Conservation (phyloP, 2,329 filamentous ascomycete genomes). For the Laburnicola sp. region DNA sequence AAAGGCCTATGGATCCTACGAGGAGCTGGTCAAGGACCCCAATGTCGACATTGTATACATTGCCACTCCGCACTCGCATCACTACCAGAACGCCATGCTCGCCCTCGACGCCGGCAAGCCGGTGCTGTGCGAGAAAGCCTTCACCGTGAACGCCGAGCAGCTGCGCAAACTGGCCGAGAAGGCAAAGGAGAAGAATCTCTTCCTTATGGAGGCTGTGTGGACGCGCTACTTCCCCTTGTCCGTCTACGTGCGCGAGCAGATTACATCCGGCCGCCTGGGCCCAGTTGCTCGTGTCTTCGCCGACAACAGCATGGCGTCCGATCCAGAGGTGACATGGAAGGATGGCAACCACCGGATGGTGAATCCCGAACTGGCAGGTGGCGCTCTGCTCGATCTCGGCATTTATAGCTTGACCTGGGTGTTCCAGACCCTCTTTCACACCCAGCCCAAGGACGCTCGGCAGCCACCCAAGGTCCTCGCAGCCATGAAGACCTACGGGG, state of each 20-base stretch:
- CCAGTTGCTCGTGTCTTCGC: constrained; percentile 60
- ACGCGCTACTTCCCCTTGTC: constrained; percentile 86
- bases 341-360: constrained; percentile 70
- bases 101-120: constrained; percentile 81
- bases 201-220: constrained; percentile 70
- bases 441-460: constrained; percentile 65
- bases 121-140: constrained; percentile 87
- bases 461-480: constrained; percentile 69
- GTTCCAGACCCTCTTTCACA: constrained; percentile 85
- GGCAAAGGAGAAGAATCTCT: constrained; percentile 67
- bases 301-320: constrained; percentile 62
- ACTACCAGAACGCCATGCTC: constrained; percentile 87
- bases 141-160: constrained; percentile 82
- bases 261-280: constrained; percentile 57
- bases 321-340: constrained; percentile 60
- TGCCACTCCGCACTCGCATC: constrained; percentile 87
- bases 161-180: constrained; percentile 70
- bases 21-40: constrained; percentile 75
- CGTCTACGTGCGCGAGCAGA: constrained; percentile 70
- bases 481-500: constrained; percentile 70
- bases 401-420: constrained; percentile 91
- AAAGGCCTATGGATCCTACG: constrained; percentile 77
- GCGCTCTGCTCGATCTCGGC: constrained; percentile 79
- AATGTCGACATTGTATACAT: constrained; percentile 86
- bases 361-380: constrained; percentile 79